Evolutionary conservation across 1,284 basidiomycete species (phyloP).

Genomic region (Calocybe gambosa): DNA sequence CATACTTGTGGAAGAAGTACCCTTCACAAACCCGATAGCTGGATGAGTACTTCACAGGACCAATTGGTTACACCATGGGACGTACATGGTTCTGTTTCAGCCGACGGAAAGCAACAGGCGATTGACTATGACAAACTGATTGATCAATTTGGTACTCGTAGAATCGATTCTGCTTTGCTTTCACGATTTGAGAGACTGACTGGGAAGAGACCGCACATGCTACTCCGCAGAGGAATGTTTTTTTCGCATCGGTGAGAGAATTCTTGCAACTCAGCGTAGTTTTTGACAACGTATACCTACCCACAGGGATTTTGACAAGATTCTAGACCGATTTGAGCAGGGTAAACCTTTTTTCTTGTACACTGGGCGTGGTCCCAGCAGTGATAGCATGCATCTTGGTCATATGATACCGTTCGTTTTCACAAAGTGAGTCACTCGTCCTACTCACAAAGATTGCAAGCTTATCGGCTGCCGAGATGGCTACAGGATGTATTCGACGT

Average conservation of each 20-base stretch:
- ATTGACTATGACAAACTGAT: slow-evolving; percentile 98
- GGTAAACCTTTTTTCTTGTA: slow-evolving; percentile 98
- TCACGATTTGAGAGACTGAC: slow-evolving; percentile 91
- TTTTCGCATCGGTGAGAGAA: slow-evolving; percentile 87
- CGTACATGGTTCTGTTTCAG: slow-evolving; percentile 87
- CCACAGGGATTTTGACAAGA: slow-evolving; percentile 84
- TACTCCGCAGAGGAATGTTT: slow-evolving; percentile 91
- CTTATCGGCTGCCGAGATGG: slow-evolving; percentile 54
- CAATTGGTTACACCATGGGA: slow-evolving; percentile 98
- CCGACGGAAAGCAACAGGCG: slow-evolving; percentile 83
- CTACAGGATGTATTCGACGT: slow-evolving; percentile 95
- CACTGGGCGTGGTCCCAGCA: slow-evolving; percentile 95
- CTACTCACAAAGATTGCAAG: neutral
- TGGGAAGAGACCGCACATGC: slow-evolving; percentile 85
- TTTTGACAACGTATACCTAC: neutral
- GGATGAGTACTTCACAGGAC: slow-evolving; percentile 32
- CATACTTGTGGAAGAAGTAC: neutral
- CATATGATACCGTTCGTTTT: slow-evolving; percentile 98
- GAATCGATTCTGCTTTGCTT: slow-evolving; percentile 74
- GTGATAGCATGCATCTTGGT: slow-evolving; percentile 96
- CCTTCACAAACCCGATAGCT: neutral
- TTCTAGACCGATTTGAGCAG: slow-evolving; percentile 94
- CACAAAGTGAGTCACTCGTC: slow-evolving; percentile 68
- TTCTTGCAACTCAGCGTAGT: neutral
- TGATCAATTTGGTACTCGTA: slow-evolving; percentile 88